Conservation (phyloP, 2,329 filamentous ascomycete genomes). For the Thielaviopsis euricoi region DNA sequence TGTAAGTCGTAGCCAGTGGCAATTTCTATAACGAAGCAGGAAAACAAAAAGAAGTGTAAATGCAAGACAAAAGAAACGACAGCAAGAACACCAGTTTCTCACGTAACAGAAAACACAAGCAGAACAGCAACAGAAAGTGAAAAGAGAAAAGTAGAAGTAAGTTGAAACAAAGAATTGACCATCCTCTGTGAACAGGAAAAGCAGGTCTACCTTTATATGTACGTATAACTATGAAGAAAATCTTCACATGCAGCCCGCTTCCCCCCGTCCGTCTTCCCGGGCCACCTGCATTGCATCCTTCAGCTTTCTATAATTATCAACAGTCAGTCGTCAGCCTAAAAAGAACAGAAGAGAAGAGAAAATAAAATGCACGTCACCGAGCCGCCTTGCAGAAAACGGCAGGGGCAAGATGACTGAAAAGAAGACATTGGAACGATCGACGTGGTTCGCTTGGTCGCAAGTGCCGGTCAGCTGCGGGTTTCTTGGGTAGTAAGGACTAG, state of each 20-base stretch:
- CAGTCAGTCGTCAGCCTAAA: too few relatives aligned
- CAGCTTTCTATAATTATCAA: too few relatives aligned
- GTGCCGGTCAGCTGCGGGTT: too few relatives aligned
- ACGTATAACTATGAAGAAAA: background rate
- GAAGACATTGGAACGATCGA: too few relatives aligned
- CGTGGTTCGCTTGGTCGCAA: too few relatives aligned
- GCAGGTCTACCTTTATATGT: too few relatives aligned
- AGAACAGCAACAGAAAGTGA: background rate
- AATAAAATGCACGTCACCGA: background rate
- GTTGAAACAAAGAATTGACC: background rate
- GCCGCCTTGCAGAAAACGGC: background rate
- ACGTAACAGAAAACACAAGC: constrained; percentile 10
- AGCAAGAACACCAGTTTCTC: too few relatives aligned
- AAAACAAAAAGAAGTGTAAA: constrained; percentile 12
- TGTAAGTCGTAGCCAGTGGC: constrained; percentile 1
- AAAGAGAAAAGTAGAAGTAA: background rate
- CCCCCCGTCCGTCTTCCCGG: background rate
- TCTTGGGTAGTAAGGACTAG: too few relatives aligned
- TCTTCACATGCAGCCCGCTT: too few relatives aligned
- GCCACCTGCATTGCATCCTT: background rate
- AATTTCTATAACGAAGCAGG: constrained; percentile 15
- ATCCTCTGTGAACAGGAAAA: too few relatives aligned
- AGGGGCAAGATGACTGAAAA: background rate
- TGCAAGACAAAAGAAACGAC: too few relatives aligned
- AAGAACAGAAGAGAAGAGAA: too few relatives aligned